phyloP scores from a whole-genome alignment of 306 rosid species.

The Luffa aegyptiaca region DNA sequence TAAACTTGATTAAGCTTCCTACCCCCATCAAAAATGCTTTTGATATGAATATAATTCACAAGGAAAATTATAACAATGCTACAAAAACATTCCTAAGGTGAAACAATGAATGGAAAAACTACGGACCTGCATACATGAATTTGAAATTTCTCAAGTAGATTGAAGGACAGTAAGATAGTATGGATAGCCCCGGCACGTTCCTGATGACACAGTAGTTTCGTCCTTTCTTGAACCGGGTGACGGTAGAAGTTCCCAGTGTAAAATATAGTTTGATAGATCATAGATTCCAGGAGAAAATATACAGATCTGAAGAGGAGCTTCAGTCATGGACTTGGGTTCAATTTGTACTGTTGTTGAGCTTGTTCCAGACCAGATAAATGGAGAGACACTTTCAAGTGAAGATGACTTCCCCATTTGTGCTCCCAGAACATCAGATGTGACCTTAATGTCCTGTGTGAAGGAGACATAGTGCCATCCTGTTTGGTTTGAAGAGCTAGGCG shows the following conservation, averaged over 20 bases:
- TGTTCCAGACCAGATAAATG: slow-evolving; percentile 80
- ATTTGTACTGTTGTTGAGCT: slow-evolving; percentile 59
- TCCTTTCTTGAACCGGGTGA: slow-evolving; percentile 20
- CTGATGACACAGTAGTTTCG: slow-evolving; percentile 31
- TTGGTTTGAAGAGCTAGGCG: slow-evolving; percentile 28
- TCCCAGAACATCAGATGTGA: slow-evolving; percentile 37
- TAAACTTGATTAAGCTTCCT: background rate
- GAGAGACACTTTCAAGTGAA: slow-evolving; percentile 42
- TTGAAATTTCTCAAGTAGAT: slow-evolving; percentile 26
- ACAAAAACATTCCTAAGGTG: slow-evolving; percentile 26
- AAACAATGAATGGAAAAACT: slow-evolving; percentile 5
- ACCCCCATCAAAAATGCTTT: slow-evolving; percentile 7
- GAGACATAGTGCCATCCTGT: slow-evolving; percentile 82
- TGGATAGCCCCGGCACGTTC: slow-evolving; percentile 75
- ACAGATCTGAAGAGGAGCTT: slow-evolving; percentile 78
- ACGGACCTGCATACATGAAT: background rate
- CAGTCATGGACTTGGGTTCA: slow-evolving; percentile 46
- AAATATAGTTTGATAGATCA: slow-evolving; percentile 61
- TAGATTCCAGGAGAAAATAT: slow-evolving; percentile 79
- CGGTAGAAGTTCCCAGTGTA: slow-evolving; percentile 61
- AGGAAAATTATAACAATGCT: slow-evolving; percentile 5
- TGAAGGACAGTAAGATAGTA: slow-evolving; percentile 72
- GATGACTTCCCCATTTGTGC: slow-evolving; percentile 27
- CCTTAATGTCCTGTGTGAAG: slow-evolving; percentile 44
- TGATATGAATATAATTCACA: slow-evolving; percentile 1